A percentile compares a stretch with the other conserved stretches of the same genome.
phyloP scores from a whole-genome alignment of 306 rosid species.

The Prunus padus region DNA sequence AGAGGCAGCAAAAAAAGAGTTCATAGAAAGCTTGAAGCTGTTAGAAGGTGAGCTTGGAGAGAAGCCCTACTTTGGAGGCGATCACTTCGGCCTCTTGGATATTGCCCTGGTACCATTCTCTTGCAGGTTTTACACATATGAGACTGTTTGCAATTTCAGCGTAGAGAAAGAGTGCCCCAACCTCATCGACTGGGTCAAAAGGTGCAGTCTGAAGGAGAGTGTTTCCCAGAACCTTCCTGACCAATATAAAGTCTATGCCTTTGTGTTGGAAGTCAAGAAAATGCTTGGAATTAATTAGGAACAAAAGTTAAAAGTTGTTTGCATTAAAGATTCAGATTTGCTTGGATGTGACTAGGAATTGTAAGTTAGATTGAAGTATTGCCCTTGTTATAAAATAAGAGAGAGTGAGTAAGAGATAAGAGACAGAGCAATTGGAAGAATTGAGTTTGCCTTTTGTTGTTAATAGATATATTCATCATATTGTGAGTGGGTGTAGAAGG shows the following conservation, averaged over 20 bases:
- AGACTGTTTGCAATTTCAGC: constrained; percentile 20
- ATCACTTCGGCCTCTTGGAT: constrained; percentile 29
- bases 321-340: background rate
- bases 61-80: constrained; percentile 27
- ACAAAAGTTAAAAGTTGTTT: background rate
- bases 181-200: constrained; percentile 25
- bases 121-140: constrained; percentile 14
- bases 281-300: constrained; percentile 6
- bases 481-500: too few species aligned
- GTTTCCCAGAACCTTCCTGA: constrained; percentile 25
- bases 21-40: constrained; percentile 11
- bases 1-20: constrained; percentile 13
- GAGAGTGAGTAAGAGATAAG: background rate
- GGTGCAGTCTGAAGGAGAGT: constrained; percentile 23
- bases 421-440: too few species aligned
- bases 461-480: too few species aligned
- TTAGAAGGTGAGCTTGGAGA: constrained; percentile 31
- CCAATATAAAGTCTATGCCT: constrained; percentile 11
- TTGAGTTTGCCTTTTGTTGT: too few species aligned
- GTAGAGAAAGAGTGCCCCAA: constrained; percentile 24
- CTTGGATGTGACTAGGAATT: background rate
- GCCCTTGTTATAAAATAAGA: too few species aligned
- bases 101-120: constrained; percentile 18
- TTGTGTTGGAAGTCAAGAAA: constrained; percentile 6
- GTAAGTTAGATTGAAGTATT: background rate